Percentiles rank a stretch among this genome's conserved stretches.
Evolutionary conservation across 352 stramenopile species (phyloP).

Genomic region (Phytophthora litchii): DNA sequence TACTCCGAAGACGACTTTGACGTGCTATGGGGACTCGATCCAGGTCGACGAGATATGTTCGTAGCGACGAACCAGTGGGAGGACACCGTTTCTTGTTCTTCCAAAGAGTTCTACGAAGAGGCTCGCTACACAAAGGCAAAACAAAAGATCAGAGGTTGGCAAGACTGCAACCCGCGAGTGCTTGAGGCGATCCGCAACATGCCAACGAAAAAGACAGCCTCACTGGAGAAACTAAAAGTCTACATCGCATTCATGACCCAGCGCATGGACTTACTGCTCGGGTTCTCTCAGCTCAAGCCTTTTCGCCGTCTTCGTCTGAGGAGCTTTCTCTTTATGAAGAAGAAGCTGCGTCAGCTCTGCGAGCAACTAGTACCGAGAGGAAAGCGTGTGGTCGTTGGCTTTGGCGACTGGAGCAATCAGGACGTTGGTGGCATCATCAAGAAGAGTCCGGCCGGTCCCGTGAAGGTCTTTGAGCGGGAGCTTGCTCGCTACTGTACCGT

Average conservation of each 20-base stretch:
- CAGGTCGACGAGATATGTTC: conserved; percentile 15
- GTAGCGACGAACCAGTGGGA: conserved; percentile 16
- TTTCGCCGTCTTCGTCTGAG: conserved; percentile 21
- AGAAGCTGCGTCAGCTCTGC: conserved; percentile 25
- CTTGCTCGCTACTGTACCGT: neutral
- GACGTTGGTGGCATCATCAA: conserved; percentile 1
- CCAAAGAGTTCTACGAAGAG: conserved; percentile 21
- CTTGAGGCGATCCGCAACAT: conserved; percentile 15
- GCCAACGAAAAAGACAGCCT: conserved; percentile 27
- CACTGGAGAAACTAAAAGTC: conserved; percentile 5
- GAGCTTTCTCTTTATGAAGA: conserved; percentile 10
- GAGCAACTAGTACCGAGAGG: conserved; percentile 1
- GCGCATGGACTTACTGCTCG: conserved; percentile 8
- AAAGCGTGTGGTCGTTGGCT: conserved; percentile 15
- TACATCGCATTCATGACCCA: conserved; percentile 15
- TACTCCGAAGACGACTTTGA: conserved; percentile 1
- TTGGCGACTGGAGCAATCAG: conserved; percentile 22
- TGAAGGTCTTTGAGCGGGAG: neutral
- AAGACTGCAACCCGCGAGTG: neutral
- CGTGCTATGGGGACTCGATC: conserved; percentile 19
- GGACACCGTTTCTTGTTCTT: conserved; percentile 10
- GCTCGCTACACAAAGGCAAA: conserved; percentile 17
- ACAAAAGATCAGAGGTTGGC: conserved; percentile 8
- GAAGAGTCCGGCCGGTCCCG: neutral
- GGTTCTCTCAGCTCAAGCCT: conserved; percentile 19